A percentile compares a stretch with the other conserved stretches of the same genome.
Evolutionary conservation across 495 filamentous ascomycete species (phyloP).

Genomic region (Massariosphaeria phaeospora): DNA sequence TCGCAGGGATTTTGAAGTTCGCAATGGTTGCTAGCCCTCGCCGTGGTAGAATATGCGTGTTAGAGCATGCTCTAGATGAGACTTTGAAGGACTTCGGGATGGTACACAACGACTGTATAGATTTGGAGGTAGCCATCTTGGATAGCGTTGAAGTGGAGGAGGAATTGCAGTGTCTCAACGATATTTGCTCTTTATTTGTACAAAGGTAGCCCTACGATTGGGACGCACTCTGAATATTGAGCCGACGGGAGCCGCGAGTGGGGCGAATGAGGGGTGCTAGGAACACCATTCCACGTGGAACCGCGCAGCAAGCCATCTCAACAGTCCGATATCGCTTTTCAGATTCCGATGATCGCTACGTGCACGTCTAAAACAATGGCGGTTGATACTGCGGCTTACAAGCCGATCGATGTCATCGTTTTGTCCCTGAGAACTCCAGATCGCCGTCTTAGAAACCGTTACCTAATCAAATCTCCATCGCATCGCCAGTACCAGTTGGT

Average conservation of each 20-base stretch:
- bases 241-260: constrained; percentile 27
- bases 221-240: constrained; percentile 5
- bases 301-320: background rate
- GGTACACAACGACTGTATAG: constrained; percentile 4
- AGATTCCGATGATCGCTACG: background rate
- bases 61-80: background rate
- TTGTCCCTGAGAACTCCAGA: no score
- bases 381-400: no score
- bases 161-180: background rate
- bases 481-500: constrained; percentile 41
- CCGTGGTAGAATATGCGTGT: background rate
- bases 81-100: constrained; percentile 5
- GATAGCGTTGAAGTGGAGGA: background rate
- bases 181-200: constrained; percentile 11
- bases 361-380: no score
- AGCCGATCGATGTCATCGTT: no score
- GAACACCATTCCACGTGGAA: background rate
- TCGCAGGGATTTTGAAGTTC: constrained; percentile 78
- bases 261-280: constrained; percentile 6
- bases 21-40: constrained; percentile 50
- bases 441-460: no score
- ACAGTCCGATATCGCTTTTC: background rate
- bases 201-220: background rate
- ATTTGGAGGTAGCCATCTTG: constrained; percentile 15
- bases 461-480: constrained; percentile 32